Percentiles rank a stretch among this genome's conserved stretches.
phyloP scores from a whole-genome alignment of 23 red algal genomes.

The Gracilaria gracilis region DNA sequence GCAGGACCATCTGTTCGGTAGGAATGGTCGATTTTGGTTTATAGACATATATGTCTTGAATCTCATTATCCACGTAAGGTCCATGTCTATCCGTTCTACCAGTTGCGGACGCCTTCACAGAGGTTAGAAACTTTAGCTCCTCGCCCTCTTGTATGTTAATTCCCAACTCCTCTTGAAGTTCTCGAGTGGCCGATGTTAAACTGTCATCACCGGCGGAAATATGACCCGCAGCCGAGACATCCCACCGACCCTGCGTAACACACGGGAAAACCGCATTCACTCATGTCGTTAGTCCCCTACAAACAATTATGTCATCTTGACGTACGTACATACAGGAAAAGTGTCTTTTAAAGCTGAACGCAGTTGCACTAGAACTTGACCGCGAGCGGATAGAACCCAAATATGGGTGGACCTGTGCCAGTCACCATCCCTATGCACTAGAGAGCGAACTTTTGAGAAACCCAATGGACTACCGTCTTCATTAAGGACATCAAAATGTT shows the following conservation, averaged over 20 bases:
- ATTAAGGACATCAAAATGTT: constrained; percentile 79
- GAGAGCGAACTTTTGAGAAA: constrained; percentile 61
- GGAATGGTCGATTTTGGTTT: constrained; percentile 29
- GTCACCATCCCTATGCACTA: constrained; percentile 86
- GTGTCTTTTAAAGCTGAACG: constrained; percentile 82
- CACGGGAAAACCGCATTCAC: background rate
- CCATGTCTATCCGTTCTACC: constrained; percentile 65
- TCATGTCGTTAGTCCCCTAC: background rate
- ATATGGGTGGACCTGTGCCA: constrained; percentile 94
- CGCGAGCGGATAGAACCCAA: constrained; percentile 59
- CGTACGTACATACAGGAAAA: constrained; percentile 61
- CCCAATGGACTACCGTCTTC: constrained; percentile 54
- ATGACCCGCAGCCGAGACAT: constrained; percentile 93
- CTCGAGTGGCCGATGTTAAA: constrained; percentile 62
- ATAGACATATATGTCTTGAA: constrained; percentile 80
- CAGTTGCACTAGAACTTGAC: constrained; percentile 73
- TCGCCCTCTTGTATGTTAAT: constrained; percentile 42
- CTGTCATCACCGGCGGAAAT: constrained; percentile 79
- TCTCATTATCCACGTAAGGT: constrained; percentile 74
- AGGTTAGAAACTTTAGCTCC: constrained; percentile 39
- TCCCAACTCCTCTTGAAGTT: constrained; percentile 91
- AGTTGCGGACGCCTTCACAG: constrained; percentile 24
- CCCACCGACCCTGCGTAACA: constrained; percentile 67
- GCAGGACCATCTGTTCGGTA: constrained; percentile 35
- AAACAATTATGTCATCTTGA: background rate